These are phyloP conservation scores for Fusarium sarcochroum DNA, from an alignment of 2,329 filamentous ascomycete genomes.

Conservation along the genomic window DNA sequence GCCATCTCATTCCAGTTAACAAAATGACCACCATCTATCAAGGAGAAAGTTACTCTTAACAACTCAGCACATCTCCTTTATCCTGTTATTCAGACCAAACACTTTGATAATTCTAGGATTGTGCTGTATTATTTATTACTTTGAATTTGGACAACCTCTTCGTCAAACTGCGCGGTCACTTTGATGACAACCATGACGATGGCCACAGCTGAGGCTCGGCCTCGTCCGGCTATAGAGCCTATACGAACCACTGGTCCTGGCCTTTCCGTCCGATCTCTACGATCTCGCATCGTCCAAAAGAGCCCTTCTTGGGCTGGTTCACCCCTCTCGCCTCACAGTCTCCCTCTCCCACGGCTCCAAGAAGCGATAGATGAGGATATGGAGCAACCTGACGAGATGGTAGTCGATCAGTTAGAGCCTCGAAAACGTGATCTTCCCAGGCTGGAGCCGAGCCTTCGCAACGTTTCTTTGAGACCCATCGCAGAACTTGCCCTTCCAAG, in stretches of 20 bases:
- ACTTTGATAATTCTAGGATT: background rate
- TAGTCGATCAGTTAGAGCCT: slow-evolving; percentile 29
- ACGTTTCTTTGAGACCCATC: slow-evolving; percentile 33
- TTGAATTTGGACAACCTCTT: background rate
- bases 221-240: slow-evolving; percentile 42
- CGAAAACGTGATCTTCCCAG: slow-evolving; percentile 19
- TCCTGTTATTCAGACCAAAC: background rate
- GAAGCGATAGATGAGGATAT: slow-evolving; percentile 37
- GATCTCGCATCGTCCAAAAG: slow-evolving; percentile 35
- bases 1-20: slow-evolving; percentile 44
- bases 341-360: slow-evolving; percentile 33
- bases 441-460: slow-evolving; percentile 24
- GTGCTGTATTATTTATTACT: slow-evolving; percentile 2
- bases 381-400: slow-evolving; percentile 36
- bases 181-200: slow-evolving; percentile 33
- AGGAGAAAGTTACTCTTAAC: slow-evolving; percentile 1
- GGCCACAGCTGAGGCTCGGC: slow-evolving; percentile 30
- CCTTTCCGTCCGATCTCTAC: slow-evolving; percentile 23
- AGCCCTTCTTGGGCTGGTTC: slow-evolving; percentile 43
- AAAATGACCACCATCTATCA: slow-evolving; percentile 20
- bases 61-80: slow-evolving; percentile 1
- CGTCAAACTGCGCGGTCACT: slow-evolving; percentile 11
- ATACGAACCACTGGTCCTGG: slow-evolving; percentile 42
- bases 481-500: slow-evolving; percentile 26
- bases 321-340: slow-evolving; percentile 40